Conservation (phyloP, 345 rosid genomes). For the Fremontodendron californicum region DNA sequence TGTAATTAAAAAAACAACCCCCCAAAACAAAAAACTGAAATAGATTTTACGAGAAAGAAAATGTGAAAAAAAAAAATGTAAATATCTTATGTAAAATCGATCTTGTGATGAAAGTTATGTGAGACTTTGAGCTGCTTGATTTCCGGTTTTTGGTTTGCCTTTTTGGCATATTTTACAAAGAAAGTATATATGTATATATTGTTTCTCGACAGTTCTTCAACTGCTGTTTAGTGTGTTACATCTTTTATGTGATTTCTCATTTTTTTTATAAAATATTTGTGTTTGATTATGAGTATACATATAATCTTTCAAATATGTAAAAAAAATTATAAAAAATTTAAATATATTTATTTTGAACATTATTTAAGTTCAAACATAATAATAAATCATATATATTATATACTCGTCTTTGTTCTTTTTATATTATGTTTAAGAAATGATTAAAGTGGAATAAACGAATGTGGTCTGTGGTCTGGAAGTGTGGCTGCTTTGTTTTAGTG, state of each 20-base stretch:
- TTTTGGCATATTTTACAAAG: not conserved
- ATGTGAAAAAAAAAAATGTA: not conserved
- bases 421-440: not conserved
- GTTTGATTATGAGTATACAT: too few relatives aligned
- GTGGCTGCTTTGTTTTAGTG: not conserved
- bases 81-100: conserved; percentile 3
- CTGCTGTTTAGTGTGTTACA: not conserved
- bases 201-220: not conserved
- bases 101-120: not conserved
- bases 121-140: not conserved
- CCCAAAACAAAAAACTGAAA: not conserved
- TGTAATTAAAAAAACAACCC: not conserved
- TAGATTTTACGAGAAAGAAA: not conserved
- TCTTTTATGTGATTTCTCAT: too few relatives aligned
- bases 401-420: not conserved
- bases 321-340: too few relatives aligned
- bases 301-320: too few relatives aligned
- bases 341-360: too few relatives aligned
- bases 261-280: too few relatives aligned
- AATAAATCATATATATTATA: too few relatives aligned
- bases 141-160: not conserved
- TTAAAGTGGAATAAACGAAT: not conserved
- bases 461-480: not conserved
- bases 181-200: not conserved
- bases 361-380: too few relatives aligned